These are phyloP conservation scores for Thalassiosira mediterranea DNA, from an alignment of 352 stramenopile genomes.

Conservation along the genomic window DNA sequence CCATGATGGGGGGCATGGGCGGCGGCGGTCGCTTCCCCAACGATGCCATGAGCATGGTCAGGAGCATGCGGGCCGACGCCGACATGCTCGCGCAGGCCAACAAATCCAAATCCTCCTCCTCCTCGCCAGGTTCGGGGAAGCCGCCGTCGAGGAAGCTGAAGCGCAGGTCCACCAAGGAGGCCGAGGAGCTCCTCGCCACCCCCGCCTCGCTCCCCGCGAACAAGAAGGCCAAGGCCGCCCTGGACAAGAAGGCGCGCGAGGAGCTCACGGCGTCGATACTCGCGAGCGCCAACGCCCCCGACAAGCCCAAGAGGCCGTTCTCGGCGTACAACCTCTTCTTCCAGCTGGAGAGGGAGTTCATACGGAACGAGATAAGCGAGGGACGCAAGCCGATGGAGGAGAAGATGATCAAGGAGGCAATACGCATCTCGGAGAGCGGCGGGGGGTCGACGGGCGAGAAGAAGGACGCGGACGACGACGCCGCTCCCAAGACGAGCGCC, in stretches of 20 bases:
- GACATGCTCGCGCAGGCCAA: too few species aligned
- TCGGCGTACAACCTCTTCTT: constrained; percentile 83
- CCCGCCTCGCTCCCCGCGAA: too few species aligned
- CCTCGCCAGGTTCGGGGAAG: not conserved
- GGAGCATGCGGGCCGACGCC: too few species aligned
- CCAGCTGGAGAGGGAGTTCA: constrained; percentile 64
- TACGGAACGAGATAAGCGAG: constrained; percentile 36
- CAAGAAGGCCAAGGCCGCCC: not conserved
- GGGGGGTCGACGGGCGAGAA: constrained; percentile 1
- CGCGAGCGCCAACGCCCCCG: not conserved
- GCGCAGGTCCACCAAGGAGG: too few species aligned
- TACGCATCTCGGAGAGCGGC: not conserved
- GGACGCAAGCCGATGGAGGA: constrained; percentile 19
- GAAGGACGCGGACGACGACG: not conserved
- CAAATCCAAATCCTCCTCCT: not conserved
- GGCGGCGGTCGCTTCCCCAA: too few species aligned
- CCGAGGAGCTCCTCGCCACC: too few species aligned
- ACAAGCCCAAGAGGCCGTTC: constrained; percentile 66
- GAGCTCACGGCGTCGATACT: not conserved
- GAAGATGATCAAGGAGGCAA: constrained; percentile 16
- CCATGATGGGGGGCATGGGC: too few species aligned
- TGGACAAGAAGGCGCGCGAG: constrained; percentile 6
- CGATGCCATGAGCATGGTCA: too few species aligned
- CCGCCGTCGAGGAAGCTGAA: not conserved
- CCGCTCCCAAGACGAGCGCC: not conserved